Evolutionary conservation across 305 asterid genomes (phyloP).

Genomic region (Solanum hybrid): DNA sequence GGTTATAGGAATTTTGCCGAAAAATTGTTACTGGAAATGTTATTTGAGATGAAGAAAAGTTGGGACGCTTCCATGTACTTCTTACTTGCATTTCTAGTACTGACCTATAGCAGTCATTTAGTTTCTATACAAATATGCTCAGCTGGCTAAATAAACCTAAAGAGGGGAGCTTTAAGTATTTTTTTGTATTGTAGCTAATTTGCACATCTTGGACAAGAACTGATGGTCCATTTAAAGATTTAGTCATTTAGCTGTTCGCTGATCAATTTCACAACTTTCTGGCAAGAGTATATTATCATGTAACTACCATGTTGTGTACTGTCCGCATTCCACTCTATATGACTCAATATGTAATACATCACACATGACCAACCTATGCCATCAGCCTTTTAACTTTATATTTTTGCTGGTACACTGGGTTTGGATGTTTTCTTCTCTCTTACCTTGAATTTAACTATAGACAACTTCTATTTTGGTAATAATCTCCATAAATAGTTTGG

Average conservation of each 20-base stretch:
- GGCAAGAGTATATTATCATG: background rate
- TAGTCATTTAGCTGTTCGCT: background rate
- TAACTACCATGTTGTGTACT: background rate
- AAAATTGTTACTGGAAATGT: background rate
- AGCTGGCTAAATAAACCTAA: background rate
- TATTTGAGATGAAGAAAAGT: background rate
- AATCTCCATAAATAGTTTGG: background rate
- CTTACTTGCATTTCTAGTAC: background rate
- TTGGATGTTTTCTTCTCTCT: background rate
- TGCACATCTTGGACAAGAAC: background rate
- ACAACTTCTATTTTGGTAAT: background rate
- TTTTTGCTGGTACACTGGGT: background rate
- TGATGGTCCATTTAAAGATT: background rate
- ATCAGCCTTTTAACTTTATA: background rate
- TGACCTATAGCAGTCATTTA: background rate
- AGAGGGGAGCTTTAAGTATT: background rate
- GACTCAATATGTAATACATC: background rate
- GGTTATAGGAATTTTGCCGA: background rate
- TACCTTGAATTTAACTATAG: background rate
- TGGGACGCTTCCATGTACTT: background rate
- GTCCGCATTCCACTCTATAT: background rate
- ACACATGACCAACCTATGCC: background rate
- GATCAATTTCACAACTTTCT: background rate
- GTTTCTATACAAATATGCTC: background rate
- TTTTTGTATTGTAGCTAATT: background rate